A percentile compares a stretch with the other conserved stretches of the same genome.
Conservation (phyloP, 169 alveolate species). For the Cryptosporidium ryanae region DNA sequence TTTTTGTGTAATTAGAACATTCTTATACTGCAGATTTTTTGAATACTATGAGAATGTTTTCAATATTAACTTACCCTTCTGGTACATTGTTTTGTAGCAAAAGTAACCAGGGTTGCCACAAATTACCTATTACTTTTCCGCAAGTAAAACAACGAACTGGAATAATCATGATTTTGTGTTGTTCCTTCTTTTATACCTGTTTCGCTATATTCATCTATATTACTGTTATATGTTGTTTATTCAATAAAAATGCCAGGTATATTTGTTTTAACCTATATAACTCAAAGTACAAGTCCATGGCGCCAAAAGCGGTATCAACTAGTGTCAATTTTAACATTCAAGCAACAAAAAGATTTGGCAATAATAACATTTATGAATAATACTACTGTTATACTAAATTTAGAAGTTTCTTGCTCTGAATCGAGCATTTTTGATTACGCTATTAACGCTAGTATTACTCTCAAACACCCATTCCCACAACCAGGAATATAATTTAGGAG, state of each 20-base stretch:
- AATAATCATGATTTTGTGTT: constrained; percentile 91
- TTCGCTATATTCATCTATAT: neutral
- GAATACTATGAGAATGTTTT: neutral
- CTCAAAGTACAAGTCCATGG: neutral
- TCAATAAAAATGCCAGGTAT: no score
- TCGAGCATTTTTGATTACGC: no score
- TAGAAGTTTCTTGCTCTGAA: no score
- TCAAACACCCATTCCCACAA: no score
- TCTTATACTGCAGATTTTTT: neutral
- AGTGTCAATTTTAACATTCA: neutral
- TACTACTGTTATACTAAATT: no score
- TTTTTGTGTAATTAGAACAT: neutral
- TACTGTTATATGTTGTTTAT: neutral
- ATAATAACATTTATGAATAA: no score
- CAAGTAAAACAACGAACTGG: constrained; percentile 99
- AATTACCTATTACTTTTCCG: constrained; percentile 98
- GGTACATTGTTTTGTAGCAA: constrained; percentile 89
- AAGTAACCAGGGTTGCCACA: constrained; percentile 95
- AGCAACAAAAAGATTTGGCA: no score
- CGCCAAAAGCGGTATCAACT: neutral
- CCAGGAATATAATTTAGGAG: neutral
- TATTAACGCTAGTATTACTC: no score
- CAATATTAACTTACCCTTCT: constrained; percentile 85
- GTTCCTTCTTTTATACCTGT: neutral
- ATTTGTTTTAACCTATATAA: no score